A percentile compares a stretch with the other conserved stretches of the same genome.
phyloP scores from a whole-genome alignment of 768 basidiomycete species.

The Hemileccinum rubropunctum region DNA sequence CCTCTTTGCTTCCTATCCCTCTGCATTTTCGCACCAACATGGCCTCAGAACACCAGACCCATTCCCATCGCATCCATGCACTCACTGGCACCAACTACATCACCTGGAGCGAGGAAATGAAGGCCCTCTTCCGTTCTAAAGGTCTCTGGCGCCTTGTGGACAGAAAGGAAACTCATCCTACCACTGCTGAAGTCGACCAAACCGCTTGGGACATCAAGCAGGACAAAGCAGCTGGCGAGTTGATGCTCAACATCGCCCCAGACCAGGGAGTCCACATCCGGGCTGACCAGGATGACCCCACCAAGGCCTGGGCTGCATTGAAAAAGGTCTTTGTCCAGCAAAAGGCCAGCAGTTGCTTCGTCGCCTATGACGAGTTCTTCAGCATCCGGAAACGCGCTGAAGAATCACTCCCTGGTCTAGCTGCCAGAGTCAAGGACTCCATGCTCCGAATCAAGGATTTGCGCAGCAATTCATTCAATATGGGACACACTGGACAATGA shows the following conservation, averaged over 20 bases:
- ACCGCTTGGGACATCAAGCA: background rate
- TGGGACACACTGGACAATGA: background rate
- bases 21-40: background rate
- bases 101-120: conserved; percentile 7
- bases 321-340: background rate
- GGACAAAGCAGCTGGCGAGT: background rate
- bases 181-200: background rate
- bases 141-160: background rate
- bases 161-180: background rate
- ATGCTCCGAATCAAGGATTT: conserved; percentile 11
- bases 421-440: conserved; percentile 1
- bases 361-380: background rate
- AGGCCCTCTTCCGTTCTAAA: background rate
- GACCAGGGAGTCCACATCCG: background rate
- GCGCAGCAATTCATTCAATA: background rate
- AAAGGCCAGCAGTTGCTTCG: background rate
- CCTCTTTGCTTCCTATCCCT: too few relatives aligned
- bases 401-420: background rate
- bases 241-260: background rate
- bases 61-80: background rate
- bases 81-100: background rate
- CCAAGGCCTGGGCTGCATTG: background rate
- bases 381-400: background rate
- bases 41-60: background rate
- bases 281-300: background rate